These are phyloP conservation scores for Fusarium sacchari DNA, from an alignment of 2,329 filamentous ascomycete genomes.

Conservation along the genomic window DNA sequence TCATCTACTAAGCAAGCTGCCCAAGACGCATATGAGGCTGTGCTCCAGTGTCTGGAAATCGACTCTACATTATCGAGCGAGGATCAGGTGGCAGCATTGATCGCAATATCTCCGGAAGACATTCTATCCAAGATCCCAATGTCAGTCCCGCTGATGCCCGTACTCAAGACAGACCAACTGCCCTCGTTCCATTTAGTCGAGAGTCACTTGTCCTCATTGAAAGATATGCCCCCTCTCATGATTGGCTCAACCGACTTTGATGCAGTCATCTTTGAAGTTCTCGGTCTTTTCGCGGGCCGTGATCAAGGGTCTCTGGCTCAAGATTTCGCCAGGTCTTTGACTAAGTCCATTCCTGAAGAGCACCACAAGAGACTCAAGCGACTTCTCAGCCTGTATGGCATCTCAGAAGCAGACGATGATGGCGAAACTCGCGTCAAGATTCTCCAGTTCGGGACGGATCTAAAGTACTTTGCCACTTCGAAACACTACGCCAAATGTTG, in stretches of 20 bases:
- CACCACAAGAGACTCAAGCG: accelerated
- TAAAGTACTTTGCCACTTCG: background rate
- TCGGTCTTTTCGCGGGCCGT: background rate
- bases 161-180: background rate
- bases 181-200: background rate
- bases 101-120: background rate
- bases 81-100: background rate
- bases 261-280: background rate
- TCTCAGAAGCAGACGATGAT: background rate
- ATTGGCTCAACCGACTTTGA: background rate
- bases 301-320: background rate
- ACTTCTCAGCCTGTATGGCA: background rate
- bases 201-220: accelerated
- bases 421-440: accelerated
- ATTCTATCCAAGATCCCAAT: background rate
- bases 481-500: background rate
- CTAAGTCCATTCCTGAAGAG: accelerated
- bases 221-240: background rate
- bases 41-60: background rate
- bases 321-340: background rate
- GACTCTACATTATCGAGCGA: background rate
- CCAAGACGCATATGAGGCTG: background rate
- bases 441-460: background rate
- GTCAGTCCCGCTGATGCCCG: background rate
- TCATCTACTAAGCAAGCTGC: background rate